Evolutionary conservation across 306 rosid species (phyloP).

Genomic region (Cucumis cinereus): DNA sequence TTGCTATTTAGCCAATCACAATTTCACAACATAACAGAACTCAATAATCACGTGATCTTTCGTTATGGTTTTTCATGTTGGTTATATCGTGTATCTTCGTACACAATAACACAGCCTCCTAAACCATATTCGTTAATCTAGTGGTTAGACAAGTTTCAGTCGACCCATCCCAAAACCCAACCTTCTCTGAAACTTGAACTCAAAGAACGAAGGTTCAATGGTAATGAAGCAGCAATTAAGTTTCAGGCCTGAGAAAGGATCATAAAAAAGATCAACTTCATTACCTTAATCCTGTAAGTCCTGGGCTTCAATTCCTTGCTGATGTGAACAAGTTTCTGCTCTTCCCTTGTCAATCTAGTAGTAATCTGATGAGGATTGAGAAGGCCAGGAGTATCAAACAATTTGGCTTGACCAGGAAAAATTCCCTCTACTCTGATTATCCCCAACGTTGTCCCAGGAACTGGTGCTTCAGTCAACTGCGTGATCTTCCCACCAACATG

Average conservation of each 20-base stretch:
- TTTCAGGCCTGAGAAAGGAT: neutral
- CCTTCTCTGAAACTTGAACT: neutral
- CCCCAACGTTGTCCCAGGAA: constrained; percentile 89
- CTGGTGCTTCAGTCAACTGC: constrained; percentile 87
- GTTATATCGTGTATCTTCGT: neutral
- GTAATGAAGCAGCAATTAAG: neutral
- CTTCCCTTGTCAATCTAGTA: constrained; percentile 73
- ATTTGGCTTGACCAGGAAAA: constrained; percentile 61
- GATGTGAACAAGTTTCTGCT: constrained; percentile 69
- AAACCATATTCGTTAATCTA: no score
- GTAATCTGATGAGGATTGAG: constrained; percentile 80
- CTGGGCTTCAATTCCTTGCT: constrained; percentile 92
- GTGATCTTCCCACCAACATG: constrained; percentile 46
- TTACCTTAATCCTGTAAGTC: constrained; percentile 82
- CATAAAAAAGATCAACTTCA: neutral
- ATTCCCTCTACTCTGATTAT: constrained; percentile 90
- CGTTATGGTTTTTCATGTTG: neutral
- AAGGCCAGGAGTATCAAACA: constrained; percentile 94
- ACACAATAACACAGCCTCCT: neutral
- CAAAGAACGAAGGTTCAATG: neutral
- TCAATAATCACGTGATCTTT: neutral
- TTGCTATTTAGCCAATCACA: neutral
- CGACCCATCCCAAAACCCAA: neutral
- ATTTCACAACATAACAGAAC: neutral
- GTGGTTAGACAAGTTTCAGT: no score